A percentile compares a stretch with the other conserved stretches of the same genome.
phyloP scores from a whole-genome alignment of 2,329 filamentous ascomycete species.

The Fusarium protoensiforme region DNA sequence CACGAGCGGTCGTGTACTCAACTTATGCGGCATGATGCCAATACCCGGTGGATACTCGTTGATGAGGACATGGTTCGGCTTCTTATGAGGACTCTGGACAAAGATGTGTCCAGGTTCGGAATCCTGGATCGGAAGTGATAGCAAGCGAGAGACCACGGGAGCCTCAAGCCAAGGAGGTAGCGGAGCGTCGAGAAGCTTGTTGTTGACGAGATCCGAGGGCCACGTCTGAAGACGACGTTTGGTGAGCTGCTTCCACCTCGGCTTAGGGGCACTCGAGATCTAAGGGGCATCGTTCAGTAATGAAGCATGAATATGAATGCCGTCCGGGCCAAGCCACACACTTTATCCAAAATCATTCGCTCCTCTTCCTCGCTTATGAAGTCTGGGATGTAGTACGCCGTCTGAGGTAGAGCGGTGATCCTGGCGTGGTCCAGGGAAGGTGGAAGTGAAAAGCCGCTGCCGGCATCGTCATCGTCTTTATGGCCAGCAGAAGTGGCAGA shows the following conservation, averaged over 20 bases:
- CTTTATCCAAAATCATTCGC: conserved; percentile 75
- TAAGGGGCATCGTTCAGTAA: conserved; percentile 40
- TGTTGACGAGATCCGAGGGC: conserved; percentile 83
- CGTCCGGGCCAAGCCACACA: conserved; percentile 49
- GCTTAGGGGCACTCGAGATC: conserved; percentile 74
- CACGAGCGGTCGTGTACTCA: conserved; percentile 46
- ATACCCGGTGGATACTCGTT: conserved; percentile 91
- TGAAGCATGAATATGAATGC: neutral
- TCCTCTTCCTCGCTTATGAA: conserved; percentile 87
- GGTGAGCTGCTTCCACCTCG: conserved; percentile 88
- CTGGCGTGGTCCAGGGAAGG: conserved; percentile 60
- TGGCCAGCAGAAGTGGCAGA: neutral
- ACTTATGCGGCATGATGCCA: conserved; percentile 96
- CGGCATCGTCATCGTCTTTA: conserved; percentile 17
- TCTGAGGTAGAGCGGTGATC: conserved; percentile 67
- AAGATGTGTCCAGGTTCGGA: conserved; percentile 58
- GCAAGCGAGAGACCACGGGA: conserved; percentile 73
- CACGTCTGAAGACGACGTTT: conserved; percentile 91
- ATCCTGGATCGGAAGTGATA: conserved; percentile 58
- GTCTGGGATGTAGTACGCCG: conserved; percentile 86
- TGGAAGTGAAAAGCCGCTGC: conserved; percentile 52
- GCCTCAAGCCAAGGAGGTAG: conserved; percentile 80
- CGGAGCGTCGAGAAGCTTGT: conserved; percentile 79
- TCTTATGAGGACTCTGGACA: conserved; percentile 74
- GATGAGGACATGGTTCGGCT: conserved; percentile 90